These are phyloP conservation scores for Ascochyta clinopodiicola DNA, from an alignment of 2,329 filamentous ascomycete genomes.

Conservation along the genomic window DNA sequence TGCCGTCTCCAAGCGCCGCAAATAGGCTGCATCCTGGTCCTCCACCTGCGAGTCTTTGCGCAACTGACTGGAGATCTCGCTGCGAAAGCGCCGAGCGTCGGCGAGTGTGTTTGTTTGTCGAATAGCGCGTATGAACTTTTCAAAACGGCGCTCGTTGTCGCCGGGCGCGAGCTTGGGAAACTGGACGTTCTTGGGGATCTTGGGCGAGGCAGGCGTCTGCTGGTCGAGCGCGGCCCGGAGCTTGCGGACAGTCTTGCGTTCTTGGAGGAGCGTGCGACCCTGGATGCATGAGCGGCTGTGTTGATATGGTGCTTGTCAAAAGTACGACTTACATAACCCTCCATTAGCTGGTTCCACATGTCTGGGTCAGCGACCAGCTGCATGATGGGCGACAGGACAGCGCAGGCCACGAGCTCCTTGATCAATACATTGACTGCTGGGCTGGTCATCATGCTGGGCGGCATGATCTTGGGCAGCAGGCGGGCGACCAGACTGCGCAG, in stretches of 20 bases:
- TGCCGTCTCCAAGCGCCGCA: constrained; percentile 89
- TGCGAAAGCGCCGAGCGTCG: constrained; percentile 89
- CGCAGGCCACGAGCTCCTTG: constrained; percentile 89
- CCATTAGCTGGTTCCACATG: constrained; percentile 96
- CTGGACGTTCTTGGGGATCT: constrained; percentile 66
- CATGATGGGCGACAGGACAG: constrained; percentile 83
- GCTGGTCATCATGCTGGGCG: constrained; percentile 76
- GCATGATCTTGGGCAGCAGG: constrained; percentile 77
- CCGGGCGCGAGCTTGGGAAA: constrained; percentile 81
- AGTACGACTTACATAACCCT: constrained; percentile 67
- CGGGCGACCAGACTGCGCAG: constrained; percentile 75
- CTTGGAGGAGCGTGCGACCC: constrained; percentile 85
- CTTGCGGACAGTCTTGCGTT: constrained; percentile 92
- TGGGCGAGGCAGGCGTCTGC: constrained; percentile 83
- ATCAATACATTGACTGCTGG: constrained; percentile 80
- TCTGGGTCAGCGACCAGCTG: constrained; percentile 87
- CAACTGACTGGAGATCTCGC: constrained; percentile 88
- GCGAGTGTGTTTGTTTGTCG: constrained; percentile 88
- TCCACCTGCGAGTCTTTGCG: constrained; percentile 82
- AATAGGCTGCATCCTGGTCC: constrained; percentile 81
- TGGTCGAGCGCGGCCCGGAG: constrained; percentile 91
- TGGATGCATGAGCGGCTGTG: constrained; percentile 38
- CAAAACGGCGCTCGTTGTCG: constrained; percentile 91
- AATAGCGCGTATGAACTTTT: constrained; percentile 90
- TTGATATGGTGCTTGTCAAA: neutral